A percentile compares a stretch with the other conserved stretches of the same genome.
These are phyloP conservation scores for Fusarium albidum DNA, from an alignment of 2,329 filamentous ascomycete species.

Conservation along the genomic window DNA sequence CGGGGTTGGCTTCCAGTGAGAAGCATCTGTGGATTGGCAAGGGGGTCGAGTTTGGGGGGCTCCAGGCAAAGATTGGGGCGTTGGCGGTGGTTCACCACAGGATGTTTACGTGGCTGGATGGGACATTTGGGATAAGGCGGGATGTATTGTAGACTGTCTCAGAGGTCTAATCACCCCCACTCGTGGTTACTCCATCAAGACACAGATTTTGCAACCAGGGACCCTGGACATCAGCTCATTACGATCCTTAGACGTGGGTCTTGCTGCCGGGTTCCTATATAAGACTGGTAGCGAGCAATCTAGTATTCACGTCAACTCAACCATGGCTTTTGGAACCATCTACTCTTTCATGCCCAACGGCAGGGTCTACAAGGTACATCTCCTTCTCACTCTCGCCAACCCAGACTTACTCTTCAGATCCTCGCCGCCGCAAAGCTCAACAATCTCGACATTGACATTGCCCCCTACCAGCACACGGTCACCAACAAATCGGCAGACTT, in stretches of 20 bases:
- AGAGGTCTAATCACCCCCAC: too few relatives aligned
- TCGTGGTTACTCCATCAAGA: too few relatives aligned
- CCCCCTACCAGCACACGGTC: background rate
- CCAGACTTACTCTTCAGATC: background rate
- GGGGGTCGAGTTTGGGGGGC: conserved; percentile 21
- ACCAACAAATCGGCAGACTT: conserved; percentile 2
- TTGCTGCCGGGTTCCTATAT: too few relatives aligned
- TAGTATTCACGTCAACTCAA: background rate
- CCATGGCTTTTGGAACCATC: background rate
- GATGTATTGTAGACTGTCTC: background rate
- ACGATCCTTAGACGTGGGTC: too few relatives aligned
- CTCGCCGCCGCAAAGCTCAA: background rate
- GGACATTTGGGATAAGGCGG: conserved; percentile 29
- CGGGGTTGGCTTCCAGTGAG: conserved; percentile 1
- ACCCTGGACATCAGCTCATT: background rate
- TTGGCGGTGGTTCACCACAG: conserved; percentile 28
- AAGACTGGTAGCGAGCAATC: too few relatives aligned
- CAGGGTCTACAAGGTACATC: background rate
- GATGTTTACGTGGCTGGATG: conserved; percentile 34
- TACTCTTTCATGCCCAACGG: background rate
- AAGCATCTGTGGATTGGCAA: conserved; percentile 37
- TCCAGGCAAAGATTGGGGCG: conserved; percentile 40
- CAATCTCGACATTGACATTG: background rate
- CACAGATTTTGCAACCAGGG: too few relatives aligned
- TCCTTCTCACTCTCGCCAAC: too few relatives aligned